phyloP scores from a whole-genome alignment of 495 filamentous ascomycete genomes.

The Collariella sp. region DNA sequence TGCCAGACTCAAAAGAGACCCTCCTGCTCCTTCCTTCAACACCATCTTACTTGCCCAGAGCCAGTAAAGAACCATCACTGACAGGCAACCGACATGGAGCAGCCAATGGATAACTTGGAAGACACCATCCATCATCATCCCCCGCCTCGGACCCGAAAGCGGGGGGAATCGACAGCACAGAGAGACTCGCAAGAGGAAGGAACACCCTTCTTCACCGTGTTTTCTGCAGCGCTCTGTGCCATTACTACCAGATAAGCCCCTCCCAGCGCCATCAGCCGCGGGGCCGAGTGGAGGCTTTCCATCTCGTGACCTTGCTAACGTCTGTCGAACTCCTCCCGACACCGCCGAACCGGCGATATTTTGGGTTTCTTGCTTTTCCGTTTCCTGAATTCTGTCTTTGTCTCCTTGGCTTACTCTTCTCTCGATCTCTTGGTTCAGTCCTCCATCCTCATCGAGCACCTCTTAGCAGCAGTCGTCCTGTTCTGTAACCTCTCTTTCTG shows the following conservation, averaged over 20 bases:
- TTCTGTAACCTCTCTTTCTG: background rate
- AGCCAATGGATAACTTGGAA: background rate
- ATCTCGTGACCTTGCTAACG: background rate
- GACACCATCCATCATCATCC: too few relatives aligned
- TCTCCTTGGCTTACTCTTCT: conserved; percentile 1
- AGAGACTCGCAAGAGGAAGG: background rate
- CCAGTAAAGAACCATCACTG: background rate
- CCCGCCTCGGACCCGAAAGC: background rate
- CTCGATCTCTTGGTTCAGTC: conserved; percentile 5
- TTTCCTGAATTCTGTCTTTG: background rate
- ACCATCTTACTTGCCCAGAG: background rate
- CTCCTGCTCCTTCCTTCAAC: background rate
- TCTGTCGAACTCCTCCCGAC: background rate
- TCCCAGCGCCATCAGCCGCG: background rate
- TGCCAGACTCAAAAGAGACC: too few relatives aligned
- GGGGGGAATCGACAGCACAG: background rate
- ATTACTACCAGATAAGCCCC: background rate
- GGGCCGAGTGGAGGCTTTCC: background rate
- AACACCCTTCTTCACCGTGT: background rate
- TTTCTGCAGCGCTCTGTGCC: background rate
- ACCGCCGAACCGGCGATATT: background rate
- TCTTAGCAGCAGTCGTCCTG: background rate
- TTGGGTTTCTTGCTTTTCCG: conserved; percentile 5
- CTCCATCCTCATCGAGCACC: conserved; percentile 17
- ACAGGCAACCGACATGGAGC: background rate